These are phyloP conservation scores for Colletotrichum sp. DNA, from an alignment of 2,329 filamentous ascomycete species.

Conservation along the genomic window DNA sequence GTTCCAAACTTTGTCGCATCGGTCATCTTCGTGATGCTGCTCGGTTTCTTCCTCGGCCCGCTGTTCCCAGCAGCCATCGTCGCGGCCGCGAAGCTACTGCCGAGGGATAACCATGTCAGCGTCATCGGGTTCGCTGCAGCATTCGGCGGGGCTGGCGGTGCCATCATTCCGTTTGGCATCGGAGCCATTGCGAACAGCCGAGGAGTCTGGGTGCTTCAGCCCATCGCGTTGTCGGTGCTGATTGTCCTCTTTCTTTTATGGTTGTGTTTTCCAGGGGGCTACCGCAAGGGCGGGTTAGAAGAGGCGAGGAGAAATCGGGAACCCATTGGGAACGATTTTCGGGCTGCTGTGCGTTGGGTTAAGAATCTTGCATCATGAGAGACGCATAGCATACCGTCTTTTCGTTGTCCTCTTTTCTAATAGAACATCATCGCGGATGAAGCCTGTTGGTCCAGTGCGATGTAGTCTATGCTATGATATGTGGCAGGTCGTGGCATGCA, in stretches of 20 bases:
- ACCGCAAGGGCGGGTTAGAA: not conserved
- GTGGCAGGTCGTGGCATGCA: not conserved
- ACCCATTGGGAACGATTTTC: not conserved
- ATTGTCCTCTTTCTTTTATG: conserved; percentile 50
- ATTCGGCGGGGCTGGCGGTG: conserved; percentile 76
- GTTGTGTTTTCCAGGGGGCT: conserved; percentile 26
- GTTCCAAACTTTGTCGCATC: conserved; percentile 78
- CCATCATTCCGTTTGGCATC: conserved; percentile 69
- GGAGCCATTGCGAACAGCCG: conserved; percentile 68
- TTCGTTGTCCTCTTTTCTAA: not conserved
- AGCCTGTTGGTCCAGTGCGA: not conserved
- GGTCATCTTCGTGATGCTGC: conserved; percentile 71
- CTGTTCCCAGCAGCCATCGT: conserved; percentile 80
- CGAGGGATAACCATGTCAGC: conserved; percentile 75
- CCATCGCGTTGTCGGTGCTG: conserved; percentile 57
- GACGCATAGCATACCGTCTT: not conserved
- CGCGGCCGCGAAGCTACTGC: conserved; percentile 75
- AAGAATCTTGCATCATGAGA: not conserved
- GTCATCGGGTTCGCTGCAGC: conserved; percentile 82
- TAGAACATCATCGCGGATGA: not conserved
- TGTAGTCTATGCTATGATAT: not conserved
- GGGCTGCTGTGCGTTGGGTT: not conserved
- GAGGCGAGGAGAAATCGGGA: not conserved
- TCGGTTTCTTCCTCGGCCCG: conserved; percentile 83
- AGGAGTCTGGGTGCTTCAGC: conserved; percentile 63